phyloP scores from a whole-genome alignment of 495 filamentous ascomycete species.

The Hypoxylon rickii region DNA sequence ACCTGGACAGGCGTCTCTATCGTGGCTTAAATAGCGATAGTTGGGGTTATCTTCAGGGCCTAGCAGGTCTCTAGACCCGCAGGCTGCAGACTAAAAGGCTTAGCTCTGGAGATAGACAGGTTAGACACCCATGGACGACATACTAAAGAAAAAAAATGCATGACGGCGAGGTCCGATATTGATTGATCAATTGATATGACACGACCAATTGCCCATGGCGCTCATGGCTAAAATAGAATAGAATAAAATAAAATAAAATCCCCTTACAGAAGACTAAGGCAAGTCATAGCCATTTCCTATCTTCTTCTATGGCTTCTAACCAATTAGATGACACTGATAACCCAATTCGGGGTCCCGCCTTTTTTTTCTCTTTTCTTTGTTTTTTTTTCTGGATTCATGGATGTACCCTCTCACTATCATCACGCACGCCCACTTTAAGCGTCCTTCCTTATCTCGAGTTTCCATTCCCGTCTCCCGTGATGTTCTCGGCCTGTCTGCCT shows the following conservation, averaged over 20 bases:
- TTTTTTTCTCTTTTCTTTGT: not conserved
- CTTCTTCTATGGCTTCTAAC: conserved; percentile 1
- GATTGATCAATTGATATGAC: conserved; percentile 15
- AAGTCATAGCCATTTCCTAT: conserved; percentile 27
- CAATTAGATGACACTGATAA: conserved; percentile 26
- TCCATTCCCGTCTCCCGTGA: conserved; percentile 16
- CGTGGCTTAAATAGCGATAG: not conserved
- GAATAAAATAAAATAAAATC: too few species aligned
- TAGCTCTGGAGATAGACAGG: too few species aligned
- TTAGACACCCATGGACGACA: too few species aligned
- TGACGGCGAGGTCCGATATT: conserved; percentile 28
- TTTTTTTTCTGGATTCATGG: conserved; percentile 5
- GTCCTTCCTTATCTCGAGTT: conserved; percentile 27
- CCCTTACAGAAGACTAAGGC: conserved; percentile 23
- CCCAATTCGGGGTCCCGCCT: conserved; percentile 24
- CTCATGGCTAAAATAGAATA: conserved; percentile 14
- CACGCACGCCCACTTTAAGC: conserved; percentile 22
- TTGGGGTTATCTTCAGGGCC: too few species aligned
- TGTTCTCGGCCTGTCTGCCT: conserved; percentile 27
- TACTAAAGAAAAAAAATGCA: too few species aligned
- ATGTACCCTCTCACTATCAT: conserved; percentile 27
- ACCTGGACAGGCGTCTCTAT: too few species aligned
- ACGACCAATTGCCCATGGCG: not conserved
- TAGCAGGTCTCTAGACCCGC: too few species aligned
- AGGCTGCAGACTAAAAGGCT: too few species aligned